These are phyloP conservation scores for Fallopia convolvulus DNA, from an alignment of 148 eudicot species.

Conservation along the genomic window DNA sequence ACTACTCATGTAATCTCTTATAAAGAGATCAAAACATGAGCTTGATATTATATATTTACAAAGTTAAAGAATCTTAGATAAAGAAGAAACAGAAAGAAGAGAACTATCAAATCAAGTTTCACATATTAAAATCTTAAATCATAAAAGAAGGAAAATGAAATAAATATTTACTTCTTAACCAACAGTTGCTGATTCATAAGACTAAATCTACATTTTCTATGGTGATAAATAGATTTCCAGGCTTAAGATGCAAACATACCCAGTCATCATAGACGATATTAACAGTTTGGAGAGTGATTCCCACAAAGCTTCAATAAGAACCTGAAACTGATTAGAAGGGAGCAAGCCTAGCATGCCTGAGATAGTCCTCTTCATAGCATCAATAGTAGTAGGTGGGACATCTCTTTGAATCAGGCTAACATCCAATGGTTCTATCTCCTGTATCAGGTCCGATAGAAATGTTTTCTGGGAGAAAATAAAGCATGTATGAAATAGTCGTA, in stretches of 20 bases:
- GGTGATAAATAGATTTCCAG: background rate
- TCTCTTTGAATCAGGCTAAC: constrained; percentile 90
- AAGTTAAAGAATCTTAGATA: background rate
- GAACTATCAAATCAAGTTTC: background rate
- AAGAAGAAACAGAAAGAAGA: constrained; percentile 6
- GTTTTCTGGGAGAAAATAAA: constrained; percentile 49
- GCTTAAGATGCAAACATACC: constrained; percentile 36
- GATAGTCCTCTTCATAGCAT: constrained; percentile 98
- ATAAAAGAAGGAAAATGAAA: background rate
- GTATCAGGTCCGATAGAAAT: constrained; percentile 61
- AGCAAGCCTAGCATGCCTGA: constrained; percentile 94
- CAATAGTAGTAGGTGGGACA: constrained; percentile 75
- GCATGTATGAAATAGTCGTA: background rate
- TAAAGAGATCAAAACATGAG: background rate
- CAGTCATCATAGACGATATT: constrained; percentile 92
- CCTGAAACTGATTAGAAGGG: constrained; percentile 94
- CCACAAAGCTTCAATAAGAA: constrained; percentile 81
- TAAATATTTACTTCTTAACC: background rate
- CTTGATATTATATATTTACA: background rate
- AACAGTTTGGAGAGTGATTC: constrained; percentile 84
- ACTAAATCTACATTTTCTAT: background rate
- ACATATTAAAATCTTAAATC: background rate
- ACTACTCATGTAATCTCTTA: background rate
- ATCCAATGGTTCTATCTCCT: constrained; percentile 95
- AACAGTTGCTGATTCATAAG: background rate